A percentile compares a stretch with the other conserved stretches of the same genome.
These are phyloP conservation scores for Chaetomium globosum DNA, from an alignment of 2,329 filamentous ascomycete species.

Conservation along the genomic window DNA sequence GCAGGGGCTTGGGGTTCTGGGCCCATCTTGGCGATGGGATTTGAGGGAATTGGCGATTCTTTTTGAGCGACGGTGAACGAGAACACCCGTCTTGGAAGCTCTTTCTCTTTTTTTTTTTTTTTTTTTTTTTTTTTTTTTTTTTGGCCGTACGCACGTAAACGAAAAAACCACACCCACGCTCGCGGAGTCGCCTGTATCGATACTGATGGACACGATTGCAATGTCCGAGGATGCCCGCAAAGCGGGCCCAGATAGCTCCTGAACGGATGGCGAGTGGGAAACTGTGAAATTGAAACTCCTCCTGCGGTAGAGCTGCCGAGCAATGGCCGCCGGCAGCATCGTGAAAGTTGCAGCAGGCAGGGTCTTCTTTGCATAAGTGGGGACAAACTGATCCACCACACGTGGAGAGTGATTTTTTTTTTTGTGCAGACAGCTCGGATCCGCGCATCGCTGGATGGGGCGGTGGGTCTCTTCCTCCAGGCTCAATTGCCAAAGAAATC, in stretches of 20 bases:
- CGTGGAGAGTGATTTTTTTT: conserved; percentile 23
- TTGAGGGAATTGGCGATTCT: conserved; percentile 10
- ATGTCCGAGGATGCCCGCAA: conserved; percentile 28
- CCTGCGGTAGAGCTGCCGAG: conserved; percentile 18
- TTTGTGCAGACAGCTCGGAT: conserved; percentile 16
- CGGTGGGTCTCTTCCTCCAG: background rate
- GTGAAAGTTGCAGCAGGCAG: conserved; percentile 12
- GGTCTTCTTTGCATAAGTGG: conserved; percentile 14
- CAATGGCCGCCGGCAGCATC: conserved; percentile 16
- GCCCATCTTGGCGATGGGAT: conserved; percentile 16
- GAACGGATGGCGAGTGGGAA: conserved; percentile 13
- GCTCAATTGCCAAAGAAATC: background rate
- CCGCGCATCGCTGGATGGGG: conserved; percentile 12
- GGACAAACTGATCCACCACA: conserved; percentile 12
- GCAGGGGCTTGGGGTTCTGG: conserved; percentile 6
- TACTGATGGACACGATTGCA: conserved; percentile 7
- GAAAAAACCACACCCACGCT: background rate
- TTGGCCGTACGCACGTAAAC: conserved; percentile 6
- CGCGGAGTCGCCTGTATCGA: background rate
- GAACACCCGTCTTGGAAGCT: conserved; percentile 3
- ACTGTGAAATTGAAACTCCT: conserved; percentile 21
- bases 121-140: background rate
- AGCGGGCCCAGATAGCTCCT: conserved; percentile 21
- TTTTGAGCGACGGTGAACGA: conserved; percentile 5
- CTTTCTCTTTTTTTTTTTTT: too few relatives aligned